Evolutionary conservation across 2,329 filamentous ascomycete genomes (phyloP), one percentile per base, ranked within the genome.

Genomic region (Daldinia sp.): DNA sequence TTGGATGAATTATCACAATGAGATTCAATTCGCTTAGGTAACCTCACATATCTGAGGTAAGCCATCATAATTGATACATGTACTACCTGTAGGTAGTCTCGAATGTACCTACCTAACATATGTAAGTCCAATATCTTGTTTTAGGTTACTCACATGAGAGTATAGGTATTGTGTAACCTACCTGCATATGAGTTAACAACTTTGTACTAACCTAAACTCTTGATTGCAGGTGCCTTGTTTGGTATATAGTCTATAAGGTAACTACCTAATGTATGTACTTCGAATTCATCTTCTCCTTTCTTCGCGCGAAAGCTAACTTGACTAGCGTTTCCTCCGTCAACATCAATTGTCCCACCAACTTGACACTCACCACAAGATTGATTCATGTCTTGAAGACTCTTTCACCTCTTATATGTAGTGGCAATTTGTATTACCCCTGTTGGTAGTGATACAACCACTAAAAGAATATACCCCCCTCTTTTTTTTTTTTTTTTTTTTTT

Each of bases 301-400:
- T 51, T 33, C 46, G 26, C 3, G 2, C 6, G 4, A 10, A 23
- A 50, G 15, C 15, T 50, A 50, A 30, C 23, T 18, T 50, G 6
- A 50, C 26, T 50, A 50, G 46, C 18, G 7, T 50, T 30, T n/a
- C 0, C 6, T 50, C 26, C 46, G 46, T 50, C 46, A 50, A 50
- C 46, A 30, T 30, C 46, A 28, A 30, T 30, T 30, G 2, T 50
- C 23, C 23, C 7, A 44, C 18, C 13, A 15, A 50, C 44, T 50
- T n/a, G 2, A 13, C 37, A 53, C 10, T 44, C 13, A 30, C 35
- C 50, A 35, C 6, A 37, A 30, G 51, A 4, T 5, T 2, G 5
- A 53, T 53, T 46, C 55, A 44, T 28, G 23, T 58, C 39, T 28
- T 30, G 12, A 35, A 15, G 7, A 30, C 23, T 60, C 30, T 15